Conservation (phyloP, 805 yeast species). For the Kluyveromyces siamensis region DNA sequence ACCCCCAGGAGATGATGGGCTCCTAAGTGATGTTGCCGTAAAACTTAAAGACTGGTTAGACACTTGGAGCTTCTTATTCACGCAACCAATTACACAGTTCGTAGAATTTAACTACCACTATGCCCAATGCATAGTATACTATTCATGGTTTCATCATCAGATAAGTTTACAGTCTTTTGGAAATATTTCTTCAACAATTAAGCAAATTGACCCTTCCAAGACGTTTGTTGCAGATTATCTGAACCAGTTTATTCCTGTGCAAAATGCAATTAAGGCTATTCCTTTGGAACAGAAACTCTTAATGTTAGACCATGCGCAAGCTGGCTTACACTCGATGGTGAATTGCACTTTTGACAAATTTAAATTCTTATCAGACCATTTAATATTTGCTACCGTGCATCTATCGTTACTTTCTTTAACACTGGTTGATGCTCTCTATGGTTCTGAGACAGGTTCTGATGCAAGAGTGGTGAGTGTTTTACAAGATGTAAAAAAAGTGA, state of each 20-base stretch:
- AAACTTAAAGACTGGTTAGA: slow-evolving; percentile 55
- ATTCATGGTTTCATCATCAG: slow-evolving; percentile 17
- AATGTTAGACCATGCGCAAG: slow-evolving; percentile 10
- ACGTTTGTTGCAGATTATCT: slow-evolving; percentile 6
- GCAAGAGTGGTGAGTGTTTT: slow-evolving; percentile 5
- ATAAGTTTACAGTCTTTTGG: background rate
- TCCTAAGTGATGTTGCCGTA: slow-evolving; percentile 32
- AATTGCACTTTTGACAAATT: slow-evolving; percentile 12
- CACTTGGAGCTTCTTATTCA: slow-evolving; percentile 61
- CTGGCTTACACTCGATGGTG: slow-evolving; percentile 10
- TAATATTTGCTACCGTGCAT: slow-evolving; percentile 13
- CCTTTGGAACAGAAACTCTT: slow-evolving; percentile 9
- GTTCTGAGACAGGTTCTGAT: background rate
- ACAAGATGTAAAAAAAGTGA: slow-evolving; percentile 12
- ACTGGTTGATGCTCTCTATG: slow-evolving; percentile 6
- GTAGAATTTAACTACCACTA: slow-evolving; percentile 64
- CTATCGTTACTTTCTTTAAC: slow-evolving; percentile 9
- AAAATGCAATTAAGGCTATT: slow-evolving; percentile 8
- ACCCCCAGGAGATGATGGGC: background rate
- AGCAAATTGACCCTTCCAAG: background rate
- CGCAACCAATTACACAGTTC: slow-evolving; percentile 65
- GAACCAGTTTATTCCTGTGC: slow-evolving; percentile 10
- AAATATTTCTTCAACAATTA: background rate
- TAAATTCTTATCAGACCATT: slow-evolving; percentile 16
- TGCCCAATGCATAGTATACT: slow-evolving; percentile 42